phyloP scores from a whole-genome alignment of 176 grass and related monocot genomes.

The Tillandsia leiboldiana region DNA sequence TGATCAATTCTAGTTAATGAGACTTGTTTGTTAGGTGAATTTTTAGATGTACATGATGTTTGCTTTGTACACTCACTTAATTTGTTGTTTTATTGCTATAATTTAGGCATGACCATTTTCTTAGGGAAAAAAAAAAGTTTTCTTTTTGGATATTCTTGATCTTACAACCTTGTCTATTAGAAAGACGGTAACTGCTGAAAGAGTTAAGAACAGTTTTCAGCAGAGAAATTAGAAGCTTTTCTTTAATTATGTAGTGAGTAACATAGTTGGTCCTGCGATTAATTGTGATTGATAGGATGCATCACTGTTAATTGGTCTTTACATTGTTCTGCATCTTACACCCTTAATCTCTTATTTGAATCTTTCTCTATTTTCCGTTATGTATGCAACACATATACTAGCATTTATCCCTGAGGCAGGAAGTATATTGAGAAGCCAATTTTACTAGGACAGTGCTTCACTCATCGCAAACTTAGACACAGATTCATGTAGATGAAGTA shows the following conservation, averaged over 20 bases:
- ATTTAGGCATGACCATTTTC: background rate
- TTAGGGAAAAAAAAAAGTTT: background rate
- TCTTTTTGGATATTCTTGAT: background rate
- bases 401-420: background rate
- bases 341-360: background rate
- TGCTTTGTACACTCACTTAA: background rate
- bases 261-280: too few relatives aligned
- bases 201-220: background rate
- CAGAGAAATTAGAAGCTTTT: background rate
- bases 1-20: background rate
- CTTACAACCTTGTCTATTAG: background rate
- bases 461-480: too few relatives aligned
- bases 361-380: background rate
- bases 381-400: background rate
- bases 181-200: background rate
- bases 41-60: background rate
- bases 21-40: background rate
- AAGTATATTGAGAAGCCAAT: too few relatives aligned
- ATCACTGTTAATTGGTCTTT: background rate
- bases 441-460: too few relatives aligned
- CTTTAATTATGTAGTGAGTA: too few relatives aligned
- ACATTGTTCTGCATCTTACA: background rate
- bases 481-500: too few relatives aligned
- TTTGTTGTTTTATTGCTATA: background rate
- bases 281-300: too few relatives aligned